Evolutionary conservation across 345 rosid genomes (phyloP), one percentile per base, ranked within the genome.

Genomic region (Barbarea vulgaris): DNA sequence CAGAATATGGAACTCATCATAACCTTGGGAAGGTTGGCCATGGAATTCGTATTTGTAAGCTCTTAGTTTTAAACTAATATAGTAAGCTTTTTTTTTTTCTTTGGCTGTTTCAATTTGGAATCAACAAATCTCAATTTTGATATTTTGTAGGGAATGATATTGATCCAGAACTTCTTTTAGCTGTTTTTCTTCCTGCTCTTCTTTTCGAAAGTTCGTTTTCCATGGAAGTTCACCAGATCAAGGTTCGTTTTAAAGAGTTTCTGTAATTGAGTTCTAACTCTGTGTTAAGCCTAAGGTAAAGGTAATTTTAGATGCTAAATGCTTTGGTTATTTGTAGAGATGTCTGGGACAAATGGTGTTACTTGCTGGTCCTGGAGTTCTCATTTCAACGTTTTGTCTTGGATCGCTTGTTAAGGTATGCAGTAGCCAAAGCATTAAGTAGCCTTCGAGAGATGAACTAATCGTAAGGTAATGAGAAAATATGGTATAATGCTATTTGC

Each of bases 351-450:
- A 94, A 82, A 94, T 94, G 97, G 76, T 88, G 83, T 67, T 91
- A 66, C 97, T 94, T 80, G 98, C 98, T 69, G 97, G 92, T 46
- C 98, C 98, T 55, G 98, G 98, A 70, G 97, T 91, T 74, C 52
- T 94, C 64, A 86, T 94, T 47, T 94, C 98, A 39, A 91, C 97
- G 3, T 82, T 87, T 67, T 85, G 87, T 70, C 91, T 94, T 22
- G 98, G 91, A 66, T 62, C 83, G 50, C 90, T 83, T 75, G 56
- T 91, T 69, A 94, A 91, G 98, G 98, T 91, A 84, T 56, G 70
- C 22, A 46, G 27, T 39, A 8, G 66, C 6, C 11, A 39, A 19
- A 1, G n/a, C 13, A 4, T 51, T 39, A 22, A 57, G 24, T 58
- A 25, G 58, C 42, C 2, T n/a, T n/a, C n/a, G n/a, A n/a, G n/a